Percentiles rank a stretch among this genome's conserved stretches.
These are phyloP conservation scores for Taphrina wiesneri DNA, from an alignment of 1,139 yeast species.

Conservation along the genomic window DNA sequence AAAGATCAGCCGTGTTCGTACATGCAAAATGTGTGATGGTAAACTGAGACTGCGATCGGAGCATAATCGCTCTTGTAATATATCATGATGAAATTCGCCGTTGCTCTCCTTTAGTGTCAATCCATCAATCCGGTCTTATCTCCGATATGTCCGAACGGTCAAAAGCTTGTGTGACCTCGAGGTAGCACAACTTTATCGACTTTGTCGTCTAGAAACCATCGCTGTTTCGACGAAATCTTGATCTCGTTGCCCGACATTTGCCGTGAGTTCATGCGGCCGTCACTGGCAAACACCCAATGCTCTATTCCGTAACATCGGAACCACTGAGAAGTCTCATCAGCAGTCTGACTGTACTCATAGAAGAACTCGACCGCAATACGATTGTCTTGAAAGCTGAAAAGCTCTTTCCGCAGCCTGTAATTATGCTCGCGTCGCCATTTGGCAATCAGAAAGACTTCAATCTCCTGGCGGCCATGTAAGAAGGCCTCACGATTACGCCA, in stretches of 20 bases:
- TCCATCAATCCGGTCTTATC: background rate
- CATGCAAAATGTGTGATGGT: too few species aligned
- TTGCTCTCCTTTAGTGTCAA: too few species aligned
- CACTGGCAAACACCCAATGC: constrained; percentile 39
- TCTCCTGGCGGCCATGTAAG: constrained; percentile 36
- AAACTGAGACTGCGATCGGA: too few species aligned
- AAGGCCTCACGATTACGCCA: constrained; percentile 40
- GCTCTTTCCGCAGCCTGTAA: constrained; percentile 38
- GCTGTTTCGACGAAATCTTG: constrained; percentile 30
- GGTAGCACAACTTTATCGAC: constrained; percentile 33
- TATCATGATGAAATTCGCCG: too few species aligned
- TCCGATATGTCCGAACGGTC: background rate
- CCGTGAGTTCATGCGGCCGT: constrained; percentile 39
- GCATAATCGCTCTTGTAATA: too few species aligned
- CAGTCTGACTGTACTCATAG: constrained; percentile 36
- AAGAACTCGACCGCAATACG: constrained; percentile 40
- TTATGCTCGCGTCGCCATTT: constrained; percentile 38
- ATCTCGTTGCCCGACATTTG: constrained; percentile 40
- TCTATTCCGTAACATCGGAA: constrained; percentile 39
- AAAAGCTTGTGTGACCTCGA: constrained; percentile 16
- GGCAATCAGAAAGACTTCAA: constrained; percentile 36
- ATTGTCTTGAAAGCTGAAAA: constrained; percentile 38
- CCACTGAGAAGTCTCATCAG: constrained; percentile 33
- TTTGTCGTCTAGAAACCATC: constrained; percentile 38
- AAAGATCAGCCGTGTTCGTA: too few species aligned